Evolutionary conservation across 345 rosid genomes (phyloP).

Genomic region (Crucihimalaya himalaica): DNA sequence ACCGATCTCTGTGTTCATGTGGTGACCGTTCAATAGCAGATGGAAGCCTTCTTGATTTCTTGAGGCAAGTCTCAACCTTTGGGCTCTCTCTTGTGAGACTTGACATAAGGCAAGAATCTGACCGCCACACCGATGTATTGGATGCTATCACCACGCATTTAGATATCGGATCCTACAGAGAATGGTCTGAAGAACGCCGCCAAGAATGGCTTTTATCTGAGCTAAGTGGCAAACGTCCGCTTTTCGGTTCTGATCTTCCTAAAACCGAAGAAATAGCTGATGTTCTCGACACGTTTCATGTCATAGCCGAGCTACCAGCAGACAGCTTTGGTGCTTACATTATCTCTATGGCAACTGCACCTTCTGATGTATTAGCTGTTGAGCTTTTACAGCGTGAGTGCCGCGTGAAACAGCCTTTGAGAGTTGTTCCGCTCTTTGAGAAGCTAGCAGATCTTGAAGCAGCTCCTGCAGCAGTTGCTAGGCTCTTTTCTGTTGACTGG

Average conservation of each 20-base stretch:
- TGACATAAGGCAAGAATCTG: conserved; percentile 97
- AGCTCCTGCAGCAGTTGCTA: conserved; percentile 93
- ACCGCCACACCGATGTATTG: conserved; percentile 90
- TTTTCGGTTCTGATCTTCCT: conserved; percentile 92
- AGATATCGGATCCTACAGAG: conserved; percentile 83
- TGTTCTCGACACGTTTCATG: conserved; percentile 84
- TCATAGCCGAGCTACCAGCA: conserved; percentile 78
- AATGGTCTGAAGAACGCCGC: conserved; percentile 85
- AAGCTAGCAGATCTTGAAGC: conserved; percentile 97
- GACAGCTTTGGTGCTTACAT: conserved; percentile 94
- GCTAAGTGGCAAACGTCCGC: conserved; percentile 90
- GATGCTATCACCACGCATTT: conserved; percentile 88
- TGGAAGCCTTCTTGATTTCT: conserved; percentile 97
- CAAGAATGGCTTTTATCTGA: conserved; percentile 96
- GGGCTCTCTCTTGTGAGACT: conserved; percentile 94
- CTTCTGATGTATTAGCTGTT: conserved; percentile 93
- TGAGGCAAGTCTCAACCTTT: conserved; percentile 95
- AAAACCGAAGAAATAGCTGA: conserved; percentile 94
- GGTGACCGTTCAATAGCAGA: conserved; percentile 98
- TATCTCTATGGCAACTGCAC: conserved; percentile 93
- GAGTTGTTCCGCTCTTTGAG: conserved; percentile 98
- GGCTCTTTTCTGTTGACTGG: conserved; percentile 95
- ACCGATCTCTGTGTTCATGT: conserved; percentile 81
- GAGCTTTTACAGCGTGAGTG: conserved; percentile 98
- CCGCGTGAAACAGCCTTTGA: conserved; percentile 76